These are phyloP conservation scores for Cadophora luteo-olivacea DNA, from an alignment of 2,329 filamentous ascomycete species.

Conservation along the genomic window DNA sequence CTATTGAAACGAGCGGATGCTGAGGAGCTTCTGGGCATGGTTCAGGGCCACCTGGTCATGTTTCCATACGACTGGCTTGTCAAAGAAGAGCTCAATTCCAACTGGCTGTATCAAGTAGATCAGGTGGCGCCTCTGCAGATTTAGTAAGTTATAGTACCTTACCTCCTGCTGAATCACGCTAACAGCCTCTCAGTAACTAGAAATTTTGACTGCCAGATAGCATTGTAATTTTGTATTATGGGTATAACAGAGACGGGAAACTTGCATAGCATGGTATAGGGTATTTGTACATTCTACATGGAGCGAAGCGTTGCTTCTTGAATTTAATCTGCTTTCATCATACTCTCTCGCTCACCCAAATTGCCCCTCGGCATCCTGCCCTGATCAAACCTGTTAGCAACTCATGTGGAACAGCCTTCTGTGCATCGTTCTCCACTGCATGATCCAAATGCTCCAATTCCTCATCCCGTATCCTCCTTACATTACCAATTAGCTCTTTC, in stretches of 20 bases:
- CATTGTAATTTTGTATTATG: constrained; percentile 33
- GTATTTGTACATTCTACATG: constrained; percentile 31
- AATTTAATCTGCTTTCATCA: constrained; percentile 46
- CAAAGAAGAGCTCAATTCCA: constrained; percentile 88
- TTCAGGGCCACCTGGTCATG: constrained; percentile 87
- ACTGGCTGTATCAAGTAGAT: constrained; percentile 97
- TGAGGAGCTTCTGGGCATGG: constrained; percentile 79
- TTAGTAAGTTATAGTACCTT: constrained; percentile 69
- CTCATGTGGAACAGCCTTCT: constrained; percentile 89
- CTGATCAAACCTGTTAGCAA: constrained; percentile 86
- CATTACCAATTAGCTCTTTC: constrained; percentile 70
- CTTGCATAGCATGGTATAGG: constrained; percentile 26
- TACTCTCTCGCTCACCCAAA: constrained; percentile 85
- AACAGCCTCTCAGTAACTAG: constrained; percentile 33
- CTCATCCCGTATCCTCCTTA: constrained; percentile 89
- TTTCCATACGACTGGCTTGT: constrained; percentile 97
- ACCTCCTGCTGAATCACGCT: constrained; percentile 18
- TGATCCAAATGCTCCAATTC: constrained; percentile 97
- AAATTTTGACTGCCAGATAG: constrained; percentile 25
- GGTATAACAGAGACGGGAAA: constrained; percentile 22
- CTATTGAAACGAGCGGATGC: constrained; percentile 77
- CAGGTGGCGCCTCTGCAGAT: constrained; percentile 96
- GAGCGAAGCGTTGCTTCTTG: constrained; percentile 32
- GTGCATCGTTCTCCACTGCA: constrained; percentile 90
- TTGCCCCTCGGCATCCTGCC: constrained; percentile 88